Base-by-base conservation (phyloP, 371 early-diverging fungal genomes). In the Mortierella sp. region DNA sequence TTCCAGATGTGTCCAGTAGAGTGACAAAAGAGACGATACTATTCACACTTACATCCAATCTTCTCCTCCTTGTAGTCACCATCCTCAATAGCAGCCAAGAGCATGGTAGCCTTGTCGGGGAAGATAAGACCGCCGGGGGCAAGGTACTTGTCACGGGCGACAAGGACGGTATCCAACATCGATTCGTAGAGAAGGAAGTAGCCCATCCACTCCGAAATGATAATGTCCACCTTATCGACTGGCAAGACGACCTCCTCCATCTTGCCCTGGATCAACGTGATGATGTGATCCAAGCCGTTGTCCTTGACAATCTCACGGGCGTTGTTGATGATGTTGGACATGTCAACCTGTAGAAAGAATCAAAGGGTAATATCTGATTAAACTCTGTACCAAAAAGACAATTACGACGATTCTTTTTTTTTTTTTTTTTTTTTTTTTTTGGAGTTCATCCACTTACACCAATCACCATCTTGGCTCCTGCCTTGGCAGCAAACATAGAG, bases 201-300 rank as follows among this genome's bases (percentile, higher is more conserved):
- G 28, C 99, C 99, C 97, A 99, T 99, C 99, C 99, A 99, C 83
- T 99, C 99, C 5, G 96, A 96, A 62, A 99, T 95, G 70, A 99
- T 98, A 59, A 97, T 95, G 72, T 96, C 96, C 21, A 96, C 96
- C 64, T 91, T 87, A 62, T 94, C 91, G 26, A 95, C 96, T 21
- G 99, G 98, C 19, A 98, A 86, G 26, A 80, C 83, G 23, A 99
- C 93, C 71, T 97, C 96, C 83, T 99, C 99, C 89, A 98, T 93
- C 84, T 96, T 96, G 70, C 98, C 99, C 84, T 95, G 93, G 64
- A 98, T 90, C 81, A 98, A 85, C 9, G 93, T 93, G 55, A 96
- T 85, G 67, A 87, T 93, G 82, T 96, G 91, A 26, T 89, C 85
- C 44, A 99, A 84, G 4, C 87, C 87, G 84, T 99, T 99, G 74